These are phyloP conservation scores for Arthrobotrys conoides DNA, from an alignment of 2,329 filamentous ascomycete species.

Conservation along the genomic window DNA sequence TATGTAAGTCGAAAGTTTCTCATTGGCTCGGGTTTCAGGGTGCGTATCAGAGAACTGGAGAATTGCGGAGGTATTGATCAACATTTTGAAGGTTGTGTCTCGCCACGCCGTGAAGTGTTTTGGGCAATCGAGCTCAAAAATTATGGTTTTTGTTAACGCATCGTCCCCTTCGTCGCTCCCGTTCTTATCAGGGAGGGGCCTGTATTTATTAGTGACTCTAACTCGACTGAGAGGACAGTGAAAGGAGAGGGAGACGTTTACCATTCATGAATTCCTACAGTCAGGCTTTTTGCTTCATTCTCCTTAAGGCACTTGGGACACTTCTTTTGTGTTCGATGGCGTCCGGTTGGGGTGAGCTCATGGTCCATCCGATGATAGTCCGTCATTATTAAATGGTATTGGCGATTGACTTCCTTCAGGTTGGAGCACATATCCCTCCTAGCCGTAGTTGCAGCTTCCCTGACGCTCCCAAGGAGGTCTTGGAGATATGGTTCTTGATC, in stretches of 20 bases:
- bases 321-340: constrained; percentile 12
- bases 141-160: constrained; percentile 20
- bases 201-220: constrained; percentile 5
- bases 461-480: constrained; percentile 29
- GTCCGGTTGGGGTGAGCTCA: constrained; percentile 25
- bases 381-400: constrained; percentile 8
- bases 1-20: constrained; percentile 36
- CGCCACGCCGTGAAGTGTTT: constrained; percentile 61
- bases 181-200: constrained; percentile 38
- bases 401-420: constrained; percentile 21
- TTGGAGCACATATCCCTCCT: background rate
- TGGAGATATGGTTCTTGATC: constrained; percentile 68
- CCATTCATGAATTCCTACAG: constrained; percentile 73
- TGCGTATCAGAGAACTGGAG: constrained; percentile 57
- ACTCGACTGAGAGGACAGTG: too few relatives aligned
- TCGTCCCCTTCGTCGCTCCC: constrained; percentile 10
- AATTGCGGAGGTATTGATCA: constrained; percentile 61
- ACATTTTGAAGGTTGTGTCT: constrained; percentile 60
- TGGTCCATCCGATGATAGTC: constrained; percentile 27
- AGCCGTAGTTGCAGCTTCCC: constrained; percentile 27
- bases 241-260: constrained; percentile 67
- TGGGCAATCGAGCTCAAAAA: constrained; percentile 62
- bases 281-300: constrained; percentile 66
- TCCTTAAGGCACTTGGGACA: constrained; percentile 65
- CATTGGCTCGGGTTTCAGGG: constrained; percentile 28